Evolutionary conservation across 192 early-diverging fungal genomes (phyloP).

Genomic region (Gigaspora rosea): DNA sequence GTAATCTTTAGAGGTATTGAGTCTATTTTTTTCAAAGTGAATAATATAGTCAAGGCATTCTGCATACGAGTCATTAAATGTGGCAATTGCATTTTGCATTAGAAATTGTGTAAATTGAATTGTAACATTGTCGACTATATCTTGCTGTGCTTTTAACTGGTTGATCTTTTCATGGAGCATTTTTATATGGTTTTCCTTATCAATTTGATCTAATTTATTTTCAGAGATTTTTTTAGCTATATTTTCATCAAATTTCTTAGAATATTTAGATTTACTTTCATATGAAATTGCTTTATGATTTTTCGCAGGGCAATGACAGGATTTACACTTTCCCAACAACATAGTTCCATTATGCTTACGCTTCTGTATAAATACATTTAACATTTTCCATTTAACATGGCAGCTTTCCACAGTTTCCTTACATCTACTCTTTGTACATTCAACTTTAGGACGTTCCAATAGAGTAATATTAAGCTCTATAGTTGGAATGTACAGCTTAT

Average conservation of each 20-base stretch:
- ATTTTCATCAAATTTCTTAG: constrained; percentile 26
- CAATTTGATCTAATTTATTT: constrained; percentile 10
- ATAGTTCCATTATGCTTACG: not conserved
- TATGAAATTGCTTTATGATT: constrained; percentile 35
- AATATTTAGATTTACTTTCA: constrained; percentile 26
- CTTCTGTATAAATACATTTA: too few relatives aligned
- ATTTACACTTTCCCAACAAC: constrained; percentile 23
- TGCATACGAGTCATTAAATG: constrained; percentile 33
- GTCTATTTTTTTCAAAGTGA: constrained; percentile 32
- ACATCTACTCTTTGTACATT: constrained; percentile 32
- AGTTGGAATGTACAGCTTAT: constrained; percentile 25
- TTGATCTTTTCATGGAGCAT: not conserved
- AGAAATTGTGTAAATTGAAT: constrained; percentile 38
- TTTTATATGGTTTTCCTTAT: constrained; percentile 6
- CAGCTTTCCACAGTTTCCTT: not conserved
- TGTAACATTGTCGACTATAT: constrained; percentile 27
- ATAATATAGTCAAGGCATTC: constrained; percentile 36
- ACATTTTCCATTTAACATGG: too few relatives aligned
- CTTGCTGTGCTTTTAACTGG: constrained; percentile 35
- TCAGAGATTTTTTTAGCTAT: constrained; percentile 25
- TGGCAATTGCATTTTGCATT: constrained; percentile 33
- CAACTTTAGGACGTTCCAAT: constrained; percentile 30
- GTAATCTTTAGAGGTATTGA: constrained; percentile 19
- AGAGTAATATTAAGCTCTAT: constrained; percentile 28
- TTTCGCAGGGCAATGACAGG: constrained; percentile 37